Conservation (phyloP, 371 early-diverging fungal genomes). For the Dinochytrium kinnereticum region DNA sequence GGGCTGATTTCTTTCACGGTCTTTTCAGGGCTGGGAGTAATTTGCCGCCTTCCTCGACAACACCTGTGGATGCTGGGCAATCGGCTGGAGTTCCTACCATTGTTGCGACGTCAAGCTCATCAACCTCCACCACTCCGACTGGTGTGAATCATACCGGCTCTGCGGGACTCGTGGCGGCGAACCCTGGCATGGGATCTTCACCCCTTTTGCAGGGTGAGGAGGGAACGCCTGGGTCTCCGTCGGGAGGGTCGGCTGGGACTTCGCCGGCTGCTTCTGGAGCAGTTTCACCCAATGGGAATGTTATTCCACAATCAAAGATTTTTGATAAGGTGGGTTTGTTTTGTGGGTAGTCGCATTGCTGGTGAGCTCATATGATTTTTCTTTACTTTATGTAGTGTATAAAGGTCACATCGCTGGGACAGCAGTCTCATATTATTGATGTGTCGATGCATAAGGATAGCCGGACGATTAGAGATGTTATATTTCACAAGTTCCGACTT, state of each 20-base stretch:
- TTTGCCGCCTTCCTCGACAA: background rate
- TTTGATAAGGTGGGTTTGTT: constrained; percentile 13
- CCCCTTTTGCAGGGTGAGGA: no score
- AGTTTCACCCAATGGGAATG: background rate
- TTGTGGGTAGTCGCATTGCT: no score
- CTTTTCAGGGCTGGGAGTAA: background rate
- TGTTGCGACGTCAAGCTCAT: background rate
- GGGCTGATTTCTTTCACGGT: constrained; percentile 1
- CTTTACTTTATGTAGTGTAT: constrained; percentile 20
- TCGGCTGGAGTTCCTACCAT: background rate
- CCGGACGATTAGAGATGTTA: constrained; percentile 1
- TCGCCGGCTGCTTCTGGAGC: background rate
- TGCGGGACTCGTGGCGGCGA: no score
- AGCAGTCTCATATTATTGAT: constrained; percentile 23
- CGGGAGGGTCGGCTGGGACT: background rate
- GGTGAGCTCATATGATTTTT: no score
- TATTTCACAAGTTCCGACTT: constrained; percentile 15
- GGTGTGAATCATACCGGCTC: no score
- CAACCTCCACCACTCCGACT: background rate
- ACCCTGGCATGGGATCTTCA: no score
- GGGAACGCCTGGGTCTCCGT: no score
- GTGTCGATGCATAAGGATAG: background rate
- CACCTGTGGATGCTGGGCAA: background rate
- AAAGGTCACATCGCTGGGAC: constrained; percentile 16
- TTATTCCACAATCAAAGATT: background rate